Conservation (phyloP, 1,139 yeast species). For the Pichia sp. region DNA sequence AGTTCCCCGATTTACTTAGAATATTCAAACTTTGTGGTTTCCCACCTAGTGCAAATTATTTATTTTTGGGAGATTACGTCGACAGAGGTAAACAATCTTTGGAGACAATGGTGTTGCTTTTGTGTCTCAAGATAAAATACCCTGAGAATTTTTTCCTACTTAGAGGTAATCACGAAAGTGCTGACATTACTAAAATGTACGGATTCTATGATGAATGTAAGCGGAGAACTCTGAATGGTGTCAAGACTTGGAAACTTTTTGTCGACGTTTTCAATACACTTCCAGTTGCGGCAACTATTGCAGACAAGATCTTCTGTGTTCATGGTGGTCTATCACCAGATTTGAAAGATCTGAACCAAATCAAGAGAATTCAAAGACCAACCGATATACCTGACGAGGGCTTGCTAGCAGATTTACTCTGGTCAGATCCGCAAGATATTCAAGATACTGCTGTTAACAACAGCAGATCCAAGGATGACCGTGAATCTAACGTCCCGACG, state of each 20-base stretch:
- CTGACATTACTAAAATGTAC: constrained; percentile 75
- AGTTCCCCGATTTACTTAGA: constrained; percentile 66
- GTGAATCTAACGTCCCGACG: not conserved
- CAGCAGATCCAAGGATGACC: not conserved
- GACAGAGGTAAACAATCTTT: constrained; percentile 81
- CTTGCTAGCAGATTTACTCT: constrained; percentile 67
- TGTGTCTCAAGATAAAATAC: constrained; percentile 72
- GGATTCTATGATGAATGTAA: constrained; percentile 89
- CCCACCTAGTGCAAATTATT: constrained; percentile 72
- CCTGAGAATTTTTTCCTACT: constrained; percentile 80
- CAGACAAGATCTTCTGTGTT: constrained; percentile 78
- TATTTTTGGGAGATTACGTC: constrained; percentile 80
- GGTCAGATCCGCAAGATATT: constrained; percentile 66
- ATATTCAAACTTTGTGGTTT: constrained; percentile 72
- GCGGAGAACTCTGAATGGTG: constrained; percentile 45
- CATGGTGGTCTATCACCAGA: constrained; percentile 89
- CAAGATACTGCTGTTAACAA: not conserved
- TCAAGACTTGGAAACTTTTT: constrained; percentile 67
- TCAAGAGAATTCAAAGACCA: constrained; percentile 67
- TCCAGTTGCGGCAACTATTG: constrained; percentile 83
- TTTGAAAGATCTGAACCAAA: constrained; percentile 56
- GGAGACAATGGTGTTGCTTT: constrained; percentile 64
- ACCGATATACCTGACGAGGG: constrained; percentile 87
- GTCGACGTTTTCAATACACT: constrained; percentile 80
- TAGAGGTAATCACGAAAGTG: constrained; percentile 82